Evolutionary conservation across 176 grass and related monocot species (phyloP).

Genomic region (Aegilops umbellulata): DNA sequence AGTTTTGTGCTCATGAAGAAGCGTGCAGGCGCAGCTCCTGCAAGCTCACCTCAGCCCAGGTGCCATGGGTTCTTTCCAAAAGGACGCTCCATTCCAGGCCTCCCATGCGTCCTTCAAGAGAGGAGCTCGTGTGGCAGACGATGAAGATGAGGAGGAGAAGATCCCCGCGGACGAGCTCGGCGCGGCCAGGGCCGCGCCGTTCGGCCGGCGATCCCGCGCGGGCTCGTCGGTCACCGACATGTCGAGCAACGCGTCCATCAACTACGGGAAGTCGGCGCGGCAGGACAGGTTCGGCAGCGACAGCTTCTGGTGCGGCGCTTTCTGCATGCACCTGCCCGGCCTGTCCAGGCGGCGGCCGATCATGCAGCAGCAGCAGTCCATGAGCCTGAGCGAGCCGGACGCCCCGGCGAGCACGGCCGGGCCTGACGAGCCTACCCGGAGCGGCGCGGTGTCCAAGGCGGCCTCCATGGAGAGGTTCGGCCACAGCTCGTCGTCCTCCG

Average conservation of each 20-base stretch:
- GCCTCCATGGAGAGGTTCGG: conserved; percentile 70
- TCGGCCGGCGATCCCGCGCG: conserved; percentile 15
- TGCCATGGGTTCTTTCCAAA: conserved; percentile 35
- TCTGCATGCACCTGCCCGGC: conserved; percentile 60
- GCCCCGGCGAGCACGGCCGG: conserved; percentile 7
- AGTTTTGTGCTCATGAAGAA: conserved; percentile 9
- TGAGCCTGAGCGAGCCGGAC: conserved; percentile 32
- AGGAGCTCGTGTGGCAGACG: conserved; percentile 4
- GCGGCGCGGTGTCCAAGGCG: conserved; percentile 34
- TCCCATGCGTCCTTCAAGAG: conserved; percentile 24
- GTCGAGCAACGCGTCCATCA: conserved; percentile 37
- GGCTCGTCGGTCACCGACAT: conserved; percentile 30
- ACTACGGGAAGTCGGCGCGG: conserved; percentile 30
- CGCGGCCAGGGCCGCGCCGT: not conserved
- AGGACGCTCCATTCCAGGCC: not conserved
- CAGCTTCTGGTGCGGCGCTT: conserved; percentile 52
- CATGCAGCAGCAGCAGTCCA: conserved; percentile 38
- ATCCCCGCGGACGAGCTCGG: not conserved
- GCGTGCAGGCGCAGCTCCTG: not conserved
- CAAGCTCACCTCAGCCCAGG: conserved; percentile 9
- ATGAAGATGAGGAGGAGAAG: conserved; percentile 13
- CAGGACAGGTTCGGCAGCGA: conserved; percentile 40
- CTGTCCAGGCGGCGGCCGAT: conserved; percentile 52
- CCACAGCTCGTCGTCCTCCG: conserved; percentile 39
- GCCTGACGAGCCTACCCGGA: not conserved